Percentiles rank a stretch among this genome's conserved stretches.
phyloP scores from a whole-genome alignment of 2,329 filamentous ascomycete species.

The Fusarium torulosum region DNA sequence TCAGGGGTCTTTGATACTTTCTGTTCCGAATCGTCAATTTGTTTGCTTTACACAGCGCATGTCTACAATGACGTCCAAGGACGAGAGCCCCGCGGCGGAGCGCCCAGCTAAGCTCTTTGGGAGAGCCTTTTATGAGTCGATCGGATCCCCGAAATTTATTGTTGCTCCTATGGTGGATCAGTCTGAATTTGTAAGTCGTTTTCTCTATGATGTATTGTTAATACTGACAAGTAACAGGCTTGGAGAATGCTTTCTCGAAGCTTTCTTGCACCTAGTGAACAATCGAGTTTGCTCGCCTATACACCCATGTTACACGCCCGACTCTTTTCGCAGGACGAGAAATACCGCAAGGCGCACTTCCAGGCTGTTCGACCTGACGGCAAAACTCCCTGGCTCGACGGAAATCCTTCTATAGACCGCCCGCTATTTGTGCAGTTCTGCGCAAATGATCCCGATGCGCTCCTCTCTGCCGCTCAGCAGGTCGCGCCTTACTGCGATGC shows the following conservation, averaged over 20 bases:
- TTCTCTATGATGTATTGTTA: neutral
- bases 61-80: constrained; percentile 51
- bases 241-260: constrained; percentile 98
- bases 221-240: constrained; percentile 68
- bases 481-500: constrained; percentile 93
- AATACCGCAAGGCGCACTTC: constrained; percentile 85
- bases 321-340: constrained; percentile 80
- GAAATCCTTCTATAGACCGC: constrained; percentile 84
- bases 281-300: constrained; percentile 81
- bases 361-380: constrained; percentile 68
- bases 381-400: constrained; percentile 76
- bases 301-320: constrained; percentile 97
- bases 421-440: constrained; percentile 98
- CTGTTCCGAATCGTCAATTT: constrained; percentile 3
- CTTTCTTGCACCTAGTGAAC: constrained; percentile 78
- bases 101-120: constrained; percentile 76
- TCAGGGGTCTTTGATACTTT: constrained; percentile 37
- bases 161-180: constrained; percentile 99
- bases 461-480: constrained; percentile 81
- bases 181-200: constrained; percentile 86
- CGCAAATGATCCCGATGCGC: constrained; percentile 84
- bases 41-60: constrained; percentile 33
- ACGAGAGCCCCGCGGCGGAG: constrained; percentile 39
- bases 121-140: constrained; percentile 92
- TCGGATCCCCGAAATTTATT: constrained; percentile 90